phyloP scores from a whole-genome alignment of 1,139 yeast genomes.

The Lodderomyces elongisporus region DNA sequence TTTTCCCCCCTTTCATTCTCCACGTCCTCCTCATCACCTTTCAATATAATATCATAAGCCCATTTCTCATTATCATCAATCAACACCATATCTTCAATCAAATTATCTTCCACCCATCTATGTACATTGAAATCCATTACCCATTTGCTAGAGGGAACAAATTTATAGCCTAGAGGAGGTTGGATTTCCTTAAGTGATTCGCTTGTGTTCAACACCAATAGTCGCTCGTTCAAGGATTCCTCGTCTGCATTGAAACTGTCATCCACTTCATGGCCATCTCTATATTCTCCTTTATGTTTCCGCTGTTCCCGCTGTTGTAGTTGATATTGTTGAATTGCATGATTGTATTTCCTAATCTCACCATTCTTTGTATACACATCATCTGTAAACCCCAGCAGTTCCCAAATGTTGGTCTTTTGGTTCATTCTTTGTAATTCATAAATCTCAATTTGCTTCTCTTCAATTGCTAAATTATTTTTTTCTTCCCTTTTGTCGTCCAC shows the following conservation, averaged over 20 bases:
- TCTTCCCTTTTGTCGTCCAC: constrained; percentile 4
- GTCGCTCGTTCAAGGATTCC: constrained; percentile 4
- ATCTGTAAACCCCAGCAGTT: constrained; percentile 47
- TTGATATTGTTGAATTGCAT: constrained; percentile 1
- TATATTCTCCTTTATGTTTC: too few species aligned
- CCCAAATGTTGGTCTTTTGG: constrained; percentile 54
- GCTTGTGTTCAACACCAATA: constrained; percentile 11
- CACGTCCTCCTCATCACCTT: constrained; percentile 10
- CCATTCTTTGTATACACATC: constrained; percentile 48
- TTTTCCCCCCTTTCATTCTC: constrained; percentile 6
- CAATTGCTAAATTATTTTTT: constrained; percentile 1
- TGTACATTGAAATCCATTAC: constrained; percentile 53
- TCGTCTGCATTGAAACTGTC: constrained; percentile 16
- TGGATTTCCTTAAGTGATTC: constrained; percentile 30
- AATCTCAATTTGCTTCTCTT: constrained; percentile 43
- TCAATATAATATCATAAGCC: constrained; percentile 54
- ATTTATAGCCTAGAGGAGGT: constrained; percentile 59
- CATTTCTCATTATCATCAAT: constrained; percentile 70
- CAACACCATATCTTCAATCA: constrained; percentile 48
- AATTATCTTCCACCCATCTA: constrained; percentile 51
- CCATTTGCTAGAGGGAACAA: constrained; percentile 44
- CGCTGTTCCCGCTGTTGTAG: constrained; percentile 1
- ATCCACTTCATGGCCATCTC: constrained; percentile 12
- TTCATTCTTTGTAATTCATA: constrained; percentile 66
- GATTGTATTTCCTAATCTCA: constrained; percentile 20